Evolutionary conservation across 495 filamentous ascomycete species (phyloP), one percentile per base, ranked within the genome.

Genomic region (Neohortaea acidophila): DNA sequence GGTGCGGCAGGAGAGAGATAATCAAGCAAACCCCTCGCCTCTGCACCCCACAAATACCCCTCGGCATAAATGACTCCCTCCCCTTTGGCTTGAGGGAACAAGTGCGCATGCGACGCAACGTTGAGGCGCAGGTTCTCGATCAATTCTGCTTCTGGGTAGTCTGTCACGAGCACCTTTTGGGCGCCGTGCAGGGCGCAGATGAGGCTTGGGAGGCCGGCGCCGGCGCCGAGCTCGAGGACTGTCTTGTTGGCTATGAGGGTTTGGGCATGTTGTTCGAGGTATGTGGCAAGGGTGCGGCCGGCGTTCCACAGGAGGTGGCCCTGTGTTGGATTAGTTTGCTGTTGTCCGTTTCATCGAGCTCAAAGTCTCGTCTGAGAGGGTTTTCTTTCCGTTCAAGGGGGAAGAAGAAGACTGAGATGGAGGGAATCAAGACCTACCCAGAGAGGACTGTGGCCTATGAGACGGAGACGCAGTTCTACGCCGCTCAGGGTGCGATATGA

Each of bases 291-390:
- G 9, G 77, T 69, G 15, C 76, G 75, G 36, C 76, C 73, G 37
- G 81, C 86, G 58, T 94, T 84, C 87, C 87, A 96, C 8, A 96
- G 74, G 33, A 81, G 70, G 58, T 96, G 81, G 3, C 83, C 87
- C 75, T 79, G 43, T 27, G 30, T 11, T 15, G 36, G 13, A 19
- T 36, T 14, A 36, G 19, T 21, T 22, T 36, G 12, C 14, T 38
- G 21, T 26, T 26, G 36, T 13, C 7, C 14, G 30, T 33, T 33
- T 9, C 15, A 33, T 15, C 4, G 27, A 36, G 15, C 18, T 12
- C 23, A n/a, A 17, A 10, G 26, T 14, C 11, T 12, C 23, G 22
- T 9, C n/a, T 19, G 20, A 39, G 20, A 31, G 36, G 15, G 12
- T 18, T 21, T 23, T 8, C 21, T 41, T 40, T 23, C 9, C 7